Evolutionary conservation across 306 rosid species (phyloP).

Genomic region (Cajanus cajan): DNA sequence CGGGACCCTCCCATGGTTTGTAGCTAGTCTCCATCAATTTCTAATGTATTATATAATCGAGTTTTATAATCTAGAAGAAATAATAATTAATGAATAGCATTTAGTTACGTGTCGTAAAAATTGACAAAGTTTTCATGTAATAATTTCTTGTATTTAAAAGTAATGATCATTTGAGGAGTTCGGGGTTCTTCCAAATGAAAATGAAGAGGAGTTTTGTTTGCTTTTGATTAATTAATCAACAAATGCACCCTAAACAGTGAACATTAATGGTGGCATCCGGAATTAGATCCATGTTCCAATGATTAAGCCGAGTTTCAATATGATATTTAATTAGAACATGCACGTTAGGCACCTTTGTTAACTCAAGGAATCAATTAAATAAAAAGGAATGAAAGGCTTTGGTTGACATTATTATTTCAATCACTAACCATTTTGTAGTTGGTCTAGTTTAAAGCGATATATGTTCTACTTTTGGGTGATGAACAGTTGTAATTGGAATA

Average conservation of each 20-base stretch:
- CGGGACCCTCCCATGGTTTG: too few species aligned
- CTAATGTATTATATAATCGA: not conserved
- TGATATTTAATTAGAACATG: slow-evolving; percentile 37
- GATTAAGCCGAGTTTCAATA: slow-evolving; percentile 34
- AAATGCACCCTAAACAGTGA: slow-evolving; percentile 9
- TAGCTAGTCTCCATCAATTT: not conserved
- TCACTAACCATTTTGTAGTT: not conserved
- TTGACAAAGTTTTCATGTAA: not conserved
- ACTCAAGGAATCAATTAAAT: slow-evolving; percentile 26
- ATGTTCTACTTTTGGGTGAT: slow-evolving; percentile 21
- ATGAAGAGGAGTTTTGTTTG: not conserved
- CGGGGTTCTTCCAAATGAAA: not conserved
- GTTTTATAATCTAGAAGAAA: not conserved
- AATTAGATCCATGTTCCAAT: slow-evolving; percentile 40
- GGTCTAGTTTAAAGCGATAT: not conserved
- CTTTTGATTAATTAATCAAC: not conserved
- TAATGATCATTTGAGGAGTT: not conserved
- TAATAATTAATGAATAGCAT: not conserved
- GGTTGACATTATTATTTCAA: slow-evolving; percentile 18
- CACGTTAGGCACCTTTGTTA: slow-evolving; percentile 36
- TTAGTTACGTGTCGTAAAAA: not conserved
- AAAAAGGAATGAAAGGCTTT: not conserved
- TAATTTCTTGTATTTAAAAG: not conserved
- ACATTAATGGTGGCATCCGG: slow-evolving; percentile 29
- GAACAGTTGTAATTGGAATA: slow-evolving; percentile 26